Evolutionary conservation across 352 stramenopile genomes (phyloP), one percentile per base, ranked within the genome.

Genomic region (Globisporangium ultimum): DNA sequence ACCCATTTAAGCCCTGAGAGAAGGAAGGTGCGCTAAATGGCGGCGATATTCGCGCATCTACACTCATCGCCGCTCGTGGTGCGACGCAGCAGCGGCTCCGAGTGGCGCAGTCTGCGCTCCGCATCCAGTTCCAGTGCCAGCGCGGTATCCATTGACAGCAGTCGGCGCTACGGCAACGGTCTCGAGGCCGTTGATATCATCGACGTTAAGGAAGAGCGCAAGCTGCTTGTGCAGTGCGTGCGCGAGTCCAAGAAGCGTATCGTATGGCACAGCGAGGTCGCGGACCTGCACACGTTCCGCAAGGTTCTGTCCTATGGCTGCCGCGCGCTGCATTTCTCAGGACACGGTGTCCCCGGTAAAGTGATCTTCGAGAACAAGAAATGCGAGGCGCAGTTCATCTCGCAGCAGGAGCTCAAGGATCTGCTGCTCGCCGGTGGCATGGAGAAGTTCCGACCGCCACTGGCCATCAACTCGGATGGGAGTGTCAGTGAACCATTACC

Each of bases 141-240:
- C 7, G 8, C 3, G 28, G 10, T 15, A 11, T 40, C 34, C 4
- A 12, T 38, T 15, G 32, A 21, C 9, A 36, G 17, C 46, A 51
- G 18, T 55, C 49, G 59, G 64, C 57, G 53, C 21, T 63, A 53
- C 51, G 70, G 60, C 66, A 72, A 51, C 46, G 80, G 79, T 0
- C 68, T 93, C 43, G 81, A 91, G 58, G 75, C 84, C 38, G 83
- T 93, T n/a, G 84, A 91, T 68, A 88, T 93, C 67, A 88, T 93
- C 68, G 84, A 89, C 68, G 84, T 93, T 28, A 84, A 87, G 49
- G 67, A 85, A 45, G 84, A 93, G 72, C 80, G 84, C 24, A 77
- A 76, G 50, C 71, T 93, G 57, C 76, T 93, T 28, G 66, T 87
- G 52, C 79, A 90, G 57, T 91, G 81, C 40, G 52, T 93, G 43